These are phyloP conservation scores for Solanum appendiculatum DNA, from an alignment of 257 asterid genomes.

Conservation along the genomic window DNA sequence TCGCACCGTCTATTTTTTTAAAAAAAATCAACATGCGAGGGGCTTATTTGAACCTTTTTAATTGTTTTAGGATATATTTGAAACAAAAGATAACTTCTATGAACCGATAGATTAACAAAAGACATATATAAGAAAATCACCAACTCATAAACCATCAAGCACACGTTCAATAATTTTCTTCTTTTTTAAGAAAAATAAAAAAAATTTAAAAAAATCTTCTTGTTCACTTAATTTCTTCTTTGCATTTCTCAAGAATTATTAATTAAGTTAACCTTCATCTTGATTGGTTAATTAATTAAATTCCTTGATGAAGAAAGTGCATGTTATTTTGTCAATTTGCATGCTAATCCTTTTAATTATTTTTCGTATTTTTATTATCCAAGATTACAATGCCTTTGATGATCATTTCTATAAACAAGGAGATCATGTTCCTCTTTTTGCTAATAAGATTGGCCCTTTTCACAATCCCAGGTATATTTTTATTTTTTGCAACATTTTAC, in stretches of 20 bases:
- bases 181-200: not conserved
- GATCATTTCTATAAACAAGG: constrained; percentile 10
- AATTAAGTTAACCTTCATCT: not conserved
- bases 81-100: not conserved
- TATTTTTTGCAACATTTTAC: not conserved
- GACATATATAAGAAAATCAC: not conserved
- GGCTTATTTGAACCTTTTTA: not conserved
- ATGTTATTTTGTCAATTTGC: not conserved
- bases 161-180: not conserved
- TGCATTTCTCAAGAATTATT: not conserved
- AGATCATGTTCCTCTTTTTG: constrained; percentile 10
- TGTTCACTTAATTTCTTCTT: not conserved
- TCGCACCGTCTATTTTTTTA: not conserved
- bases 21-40: not conserved
- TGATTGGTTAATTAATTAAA: not conserved
- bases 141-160: not conserved
- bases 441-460: constrained; percentile 8
- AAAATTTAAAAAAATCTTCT: not conserved
- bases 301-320: not conserved
- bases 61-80: not conserved
- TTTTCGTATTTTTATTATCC: not conserved
- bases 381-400: not conserved
- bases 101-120: not conserved
- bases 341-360: not conserved
- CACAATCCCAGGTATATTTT: constrained; percentile 7